These are phyloP conservation scores for Moesziomyces globuligerus DNA, from an alignment of 1,284 basidiomycete genomes.

Conservation along the genomic window DNA sequence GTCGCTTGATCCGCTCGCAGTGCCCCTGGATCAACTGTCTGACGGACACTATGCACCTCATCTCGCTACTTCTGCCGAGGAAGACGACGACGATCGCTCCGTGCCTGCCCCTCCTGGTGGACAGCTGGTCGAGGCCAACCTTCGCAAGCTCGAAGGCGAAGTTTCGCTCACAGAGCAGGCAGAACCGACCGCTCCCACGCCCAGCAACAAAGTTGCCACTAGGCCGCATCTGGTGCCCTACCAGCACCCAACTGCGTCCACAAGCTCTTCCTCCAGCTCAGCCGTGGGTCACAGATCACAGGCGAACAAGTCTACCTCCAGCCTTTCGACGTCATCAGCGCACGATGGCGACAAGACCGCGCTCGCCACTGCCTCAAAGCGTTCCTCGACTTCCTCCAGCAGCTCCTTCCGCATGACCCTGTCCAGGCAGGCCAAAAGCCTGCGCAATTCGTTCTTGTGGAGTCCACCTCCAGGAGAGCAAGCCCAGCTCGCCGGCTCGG, in stretches of 20 bases:
- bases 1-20: slow-evolving; percentile 31
- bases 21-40: slow-evolving; percentile 1
- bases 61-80: background rate
- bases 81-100: background rate
- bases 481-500: background rate
- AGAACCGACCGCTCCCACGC: too few species aligned
- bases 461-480: slow-evolving; percentile 1
- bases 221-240: slow-evolving; percentile 5
- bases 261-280: slow-evolving; percentile 24
- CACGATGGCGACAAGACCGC: slow-evolving; percentile 14
- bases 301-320: slow-evolving; percentile 27
- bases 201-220: background rate
- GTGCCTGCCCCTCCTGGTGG: background rate
- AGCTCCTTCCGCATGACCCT: slow-evolving; percentile 37
- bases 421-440: slow-evolving; percentile 32
- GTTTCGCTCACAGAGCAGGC: too few species aligned
- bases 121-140: slow-evolving; percentile 26
- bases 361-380: slow-evolving; percentile 17
- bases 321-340: slow-evolving; percentile 18
- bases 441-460: slow-evolving; percentile 40
- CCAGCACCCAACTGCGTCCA: slow-evolving; percentile 7
- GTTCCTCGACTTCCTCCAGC: slow-evolving; percentile 27
- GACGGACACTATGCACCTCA: background rate
- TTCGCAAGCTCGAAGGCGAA: slow-evolving; percentile 21
- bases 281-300: slow-evolving; percentile 14